Conservation (phyloP, 257 asterid species). For the Scutellaria minor region DNA sequence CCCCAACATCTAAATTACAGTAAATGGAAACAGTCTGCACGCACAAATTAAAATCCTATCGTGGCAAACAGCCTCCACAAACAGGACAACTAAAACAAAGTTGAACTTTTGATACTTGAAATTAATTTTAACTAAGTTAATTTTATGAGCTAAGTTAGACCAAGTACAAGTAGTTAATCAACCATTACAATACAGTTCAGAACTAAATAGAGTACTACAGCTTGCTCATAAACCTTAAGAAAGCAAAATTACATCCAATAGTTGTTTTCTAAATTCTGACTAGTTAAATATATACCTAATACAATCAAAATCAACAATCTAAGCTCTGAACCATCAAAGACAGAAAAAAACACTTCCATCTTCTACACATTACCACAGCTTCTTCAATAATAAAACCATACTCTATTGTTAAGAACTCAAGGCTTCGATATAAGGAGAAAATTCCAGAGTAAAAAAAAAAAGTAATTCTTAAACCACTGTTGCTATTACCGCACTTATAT, state of each 20-base stretch:
- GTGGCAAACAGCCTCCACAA: slow-evolving; percentile 9
- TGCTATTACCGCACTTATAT: background rate
- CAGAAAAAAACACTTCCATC: background rate
- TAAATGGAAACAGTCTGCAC: slow-evolving; percentile 7
- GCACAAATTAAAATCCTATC: background rate
- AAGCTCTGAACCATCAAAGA: background rate
- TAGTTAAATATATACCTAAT: background rate
- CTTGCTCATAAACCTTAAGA: background rate
- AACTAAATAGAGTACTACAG: background rate
- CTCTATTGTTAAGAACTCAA: background rate
- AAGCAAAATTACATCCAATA: background rate
- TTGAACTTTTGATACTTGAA: background rate
- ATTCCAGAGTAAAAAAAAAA: background rate
- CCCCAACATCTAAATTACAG: slow-evolving; percentile 19
- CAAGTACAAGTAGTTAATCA: background rate
- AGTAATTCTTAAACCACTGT: background rate
- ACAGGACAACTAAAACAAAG: background rate
- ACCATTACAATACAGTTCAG: slow-evolving; percentile 3
- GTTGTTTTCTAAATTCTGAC: slow-evolving; percentile 1
- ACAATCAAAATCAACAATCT: background rate
- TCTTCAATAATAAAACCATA: background rate
- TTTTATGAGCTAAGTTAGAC: background rate
- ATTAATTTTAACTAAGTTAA: slow-evolving; percentile 6
- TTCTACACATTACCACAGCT: background rate
- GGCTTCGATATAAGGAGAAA: background rate